phyloP scores from a whole-genome alignment of 768 basidiomycete species.

The Amanita muscaria region DNA sequence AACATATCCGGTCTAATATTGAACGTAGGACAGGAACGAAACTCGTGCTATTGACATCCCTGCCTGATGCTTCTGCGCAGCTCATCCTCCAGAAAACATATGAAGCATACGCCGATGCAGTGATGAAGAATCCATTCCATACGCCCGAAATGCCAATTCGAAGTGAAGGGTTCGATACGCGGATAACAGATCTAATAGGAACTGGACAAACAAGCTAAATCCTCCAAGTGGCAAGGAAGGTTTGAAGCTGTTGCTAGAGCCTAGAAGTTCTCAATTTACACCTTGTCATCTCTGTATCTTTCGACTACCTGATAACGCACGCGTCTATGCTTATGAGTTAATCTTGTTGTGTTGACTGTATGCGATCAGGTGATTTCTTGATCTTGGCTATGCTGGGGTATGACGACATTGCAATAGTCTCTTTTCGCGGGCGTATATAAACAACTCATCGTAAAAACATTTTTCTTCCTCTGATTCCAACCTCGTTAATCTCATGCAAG shows the following conservation, averaged over 20 bases:
- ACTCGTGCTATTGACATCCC: conserved; percentile 85
- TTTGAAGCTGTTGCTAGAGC: no score
- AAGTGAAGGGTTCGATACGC: conserved; percentile 77
- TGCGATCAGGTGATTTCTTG: neutral
- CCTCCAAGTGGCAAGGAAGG: no score
- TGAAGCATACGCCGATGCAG: conserved; percentile 88
- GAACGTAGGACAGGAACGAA: conserved; percentile 63
- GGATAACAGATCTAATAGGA: conserved; percentile 55
- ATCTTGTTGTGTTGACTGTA: neutral
- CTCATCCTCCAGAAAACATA: conserved; percentile 77
- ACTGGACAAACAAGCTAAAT: conserved; percentile 23
- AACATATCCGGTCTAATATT: neutral
- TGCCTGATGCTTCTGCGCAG: conserved; percentile 63
- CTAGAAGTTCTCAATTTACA: no score
- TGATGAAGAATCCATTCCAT: conserved; percentile 99
- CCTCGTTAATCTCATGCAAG: conserved; percentile 20
- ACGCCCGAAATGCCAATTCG: conserved; percentile 99
- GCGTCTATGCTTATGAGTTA: no score
- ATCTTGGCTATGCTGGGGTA: neutral
- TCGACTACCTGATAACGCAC: neutral
- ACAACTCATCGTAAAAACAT: neutral
- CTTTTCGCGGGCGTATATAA: no score
- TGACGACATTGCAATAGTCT: no score
- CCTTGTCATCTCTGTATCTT: no score
- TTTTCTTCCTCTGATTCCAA: neutral